Base-by-base conservation (phyloP, 225 moss, liverwort and hornwort genomes). In the Lunularia cruciata region DNA sequence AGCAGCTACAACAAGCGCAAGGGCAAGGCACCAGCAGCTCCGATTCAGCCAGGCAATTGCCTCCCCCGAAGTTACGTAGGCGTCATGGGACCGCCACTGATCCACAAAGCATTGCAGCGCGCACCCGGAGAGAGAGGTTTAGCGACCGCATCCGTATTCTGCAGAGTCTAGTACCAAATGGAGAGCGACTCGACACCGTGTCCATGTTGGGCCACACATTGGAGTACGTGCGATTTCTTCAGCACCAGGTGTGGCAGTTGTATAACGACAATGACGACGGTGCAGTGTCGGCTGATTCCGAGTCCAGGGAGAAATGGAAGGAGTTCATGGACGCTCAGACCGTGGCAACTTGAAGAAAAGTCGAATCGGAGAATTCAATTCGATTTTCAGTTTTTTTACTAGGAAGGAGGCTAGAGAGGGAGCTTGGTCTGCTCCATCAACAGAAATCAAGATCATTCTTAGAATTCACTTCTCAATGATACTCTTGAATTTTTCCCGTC, bases 131-230 rank as follows among this genome's bases (percentile, higher is more conserved):
- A 34, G 96, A 98, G 79, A 88, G 86, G 82, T 98, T 98, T 60
- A 93, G 90, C 49, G 96, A 98, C 77, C 96, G 96, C 71, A 91
- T 98, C 35, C 90, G 89, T 64, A 79, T 93, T 32, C 63, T 98
- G 47, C 96, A 98, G 73, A 83, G 85, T 63, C 70, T 98, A 8
- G 96, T 98, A n/a, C 96, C 96, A 0, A 92, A 98, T 58, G 96
- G 96, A 2, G 96, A 98, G 79, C 87, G 96, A 20, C 75, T 98
- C 14, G 96, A 98, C 70, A 98, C 96, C 5, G 96, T 98, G 26
- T 92, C 93, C 79, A 91, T 98, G 96, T 83, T 98, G 12, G 90
- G 90, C 60, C 96, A 98, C 76, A 98, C 96, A 2, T 78, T 93
- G 35, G 92, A 98, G 78, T 98, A 98, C 45, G 92, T 98, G 6